Base-by-base conservation (phyloP, 257 asterid genomes). In the Salvia splendens region DNA sequence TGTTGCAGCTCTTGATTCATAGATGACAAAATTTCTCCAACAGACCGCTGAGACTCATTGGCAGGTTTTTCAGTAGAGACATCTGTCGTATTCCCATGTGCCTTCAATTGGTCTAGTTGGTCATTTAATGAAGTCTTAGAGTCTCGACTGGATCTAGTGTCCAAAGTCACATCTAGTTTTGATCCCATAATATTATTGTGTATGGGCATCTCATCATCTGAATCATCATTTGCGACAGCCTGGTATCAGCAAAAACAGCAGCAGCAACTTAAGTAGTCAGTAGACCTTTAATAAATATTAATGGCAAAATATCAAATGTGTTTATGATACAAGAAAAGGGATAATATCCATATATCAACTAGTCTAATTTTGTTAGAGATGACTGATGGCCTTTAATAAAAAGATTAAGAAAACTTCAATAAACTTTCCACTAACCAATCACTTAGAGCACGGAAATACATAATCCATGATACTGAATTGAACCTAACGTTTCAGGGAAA, bases 21-120 rank as follows among this genome's bases (percentile, higher is more conserved):
- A 69, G 95, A 83, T 62, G 89, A 88, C 74, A 91, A 68, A 72
- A 88, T 84, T 63, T 83, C 95, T 56, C 96, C 96, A 74, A 85
- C 81, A 20, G 96, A 87, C 33, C 83, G 83, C 77, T 91, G 99
- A 64, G 96, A 82, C 71, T 84, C 96, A 46, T 71, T 78, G 56
- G 79, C 83, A 49, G 68, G 73, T 73, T 73, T 70, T 46, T 81
- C 86, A 53, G 75, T 58, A 70, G 84, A 69, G 69, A 79, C 74
- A 65, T 77, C 84, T 50, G 36, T 65, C 78, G 64, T 83, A 80
- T 77, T 72, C 45, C 75, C 87, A 64, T 67, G 75, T 33, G 76
- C 70, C 71, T 81, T 83, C 73, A 68, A 81, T 68, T 61, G 78
- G 47, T 80, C 95, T 43, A 74, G 75, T 76, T 82, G 86, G 66